Base-by-base conservation (phyloP, 129 eudicot species). In the carrot (Daucus carota) region DNA sequence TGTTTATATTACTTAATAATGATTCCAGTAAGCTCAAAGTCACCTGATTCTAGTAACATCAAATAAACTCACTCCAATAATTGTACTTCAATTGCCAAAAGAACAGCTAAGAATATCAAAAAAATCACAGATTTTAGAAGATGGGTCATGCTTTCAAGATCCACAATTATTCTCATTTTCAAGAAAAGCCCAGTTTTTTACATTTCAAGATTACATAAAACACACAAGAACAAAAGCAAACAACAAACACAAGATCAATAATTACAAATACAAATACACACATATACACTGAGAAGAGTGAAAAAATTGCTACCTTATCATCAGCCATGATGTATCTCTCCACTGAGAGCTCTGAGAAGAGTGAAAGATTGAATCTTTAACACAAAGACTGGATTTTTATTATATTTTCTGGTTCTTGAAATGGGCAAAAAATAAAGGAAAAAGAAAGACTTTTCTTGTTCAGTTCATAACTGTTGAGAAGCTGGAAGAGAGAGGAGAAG, bases 391-490 rank as follows among this genome's bases (percentile, higher is more conserved):
- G 12, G 31, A 54, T 54, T 54, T 62, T 28, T 62, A 31, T 62
- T 62, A 0, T 12, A 11, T 62, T 62, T 60, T 26, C 3, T 31
- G 31, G 32, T 47, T 77, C 28, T 68, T 76, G 78, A 71, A 71
- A 71, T 43, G 75, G 54, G 54, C 1, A 31, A 62, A 43, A 47
- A 32, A 16, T 4, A 67, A 67, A 31, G 28, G 17, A 47, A 32
- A 67, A 67, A 34, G 78, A 36, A 44, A 72, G 75, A 74, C n/a
- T 60, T 77, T 80, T 77, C 65, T 76, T 43, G 72, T 63, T 65
- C 65, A 84, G 75, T 59, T 76, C 84, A 81, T 79, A 65, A 84
- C 83, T 84, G 92, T 84, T 77, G 83, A 86, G 74, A 22, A 68
- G 29, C 43, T 40, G 43, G 43, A 6, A 16, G 32, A 68, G 22